phyloP scores from a whole-genome alignment of 2,329 filamentous ascomycete species.

The Stenocarpella maydis region DNA sequence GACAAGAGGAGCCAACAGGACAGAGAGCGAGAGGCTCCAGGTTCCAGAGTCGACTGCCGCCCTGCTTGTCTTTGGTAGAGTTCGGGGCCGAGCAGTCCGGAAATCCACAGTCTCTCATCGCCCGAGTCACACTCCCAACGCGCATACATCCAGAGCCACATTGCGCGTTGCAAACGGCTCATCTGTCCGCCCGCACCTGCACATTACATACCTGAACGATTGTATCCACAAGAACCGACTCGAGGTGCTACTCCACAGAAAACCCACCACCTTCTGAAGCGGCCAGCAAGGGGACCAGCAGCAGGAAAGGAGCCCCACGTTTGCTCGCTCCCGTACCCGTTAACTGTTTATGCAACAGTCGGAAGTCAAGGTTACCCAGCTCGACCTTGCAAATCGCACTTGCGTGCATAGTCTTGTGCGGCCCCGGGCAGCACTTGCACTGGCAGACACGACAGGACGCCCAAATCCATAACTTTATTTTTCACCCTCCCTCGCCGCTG shows the following conservation, averaged over 20 bases:
- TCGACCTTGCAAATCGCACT: slow-evolving; percentile 32
- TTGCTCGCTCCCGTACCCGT: slow-evolving; percentile 1
- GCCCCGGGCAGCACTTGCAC: background rate
- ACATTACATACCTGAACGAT: slow-evolving; percentile 2
- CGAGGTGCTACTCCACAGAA: slow-evolving; percentile 11
- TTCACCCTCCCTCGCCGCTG: slow-evolving; percentile 1
- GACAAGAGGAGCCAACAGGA: background rate
- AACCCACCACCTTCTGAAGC: background rate
- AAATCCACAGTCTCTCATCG: background rate
- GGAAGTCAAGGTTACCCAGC: slow-evolving; percentile 30
- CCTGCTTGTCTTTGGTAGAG: slow-evolving; percentile 12
- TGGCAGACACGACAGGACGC: slow-evolving; percentile 6
- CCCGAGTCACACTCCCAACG: background rate
- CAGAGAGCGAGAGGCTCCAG: background rate
- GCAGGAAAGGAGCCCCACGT: slow-evolving; percentile 12
- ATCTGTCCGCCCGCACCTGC: background rate
- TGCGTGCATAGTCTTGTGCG: slow-evolving; percentile 22
- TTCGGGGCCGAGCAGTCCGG: background rate
- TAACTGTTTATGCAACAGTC: slow-evolving; percentile 21
- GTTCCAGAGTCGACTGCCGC: background rate
- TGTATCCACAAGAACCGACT: background rate
- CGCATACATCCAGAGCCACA: background rate
- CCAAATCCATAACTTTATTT: slow-evolving; percentile 38
- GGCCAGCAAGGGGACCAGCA: background rate
- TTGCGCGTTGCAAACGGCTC: slow-evolving; percentile 7